Evolutionary conservation across 805 yeast species (phyloP).

Genomic region (Saccharomycopsis guyanensis): DNA sequence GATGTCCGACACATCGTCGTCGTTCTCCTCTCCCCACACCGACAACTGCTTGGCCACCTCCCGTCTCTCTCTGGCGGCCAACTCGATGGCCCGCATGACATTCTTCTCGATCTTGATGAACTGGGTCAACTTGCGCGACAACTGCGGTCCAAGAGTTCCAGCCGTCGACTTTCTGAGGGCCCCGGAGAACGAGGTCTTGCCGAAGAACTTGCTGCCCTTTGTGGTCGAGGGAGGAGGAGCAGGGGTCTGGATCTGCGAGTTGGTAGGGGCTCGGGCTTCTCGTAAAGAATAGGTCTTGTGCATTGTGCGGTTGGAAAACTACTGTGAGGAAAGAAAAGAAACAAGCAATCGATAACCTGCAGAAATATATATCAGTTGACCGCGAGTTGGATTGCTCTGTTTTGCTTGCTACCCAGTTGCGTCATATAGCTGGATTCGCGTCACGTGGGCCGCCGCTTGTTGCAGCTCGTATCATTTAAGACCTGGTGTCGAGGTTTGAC

Average conservation of each 20-base stretch:
- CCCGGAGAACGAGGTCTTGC: conserved; percentile 56
- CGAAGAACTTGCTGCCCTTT: conserved; percentile 55
- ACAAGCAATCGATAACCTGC: no score
- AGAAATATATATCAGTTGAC: background rate
- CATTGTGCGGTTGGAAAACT: no score
- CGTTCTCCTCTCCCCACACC: conserved; percentile 92
- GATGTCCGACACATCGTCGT: conserved; percentile 89
- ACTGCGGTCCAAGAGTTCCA: conserved; percentile 90
- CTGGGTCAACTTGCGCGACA: conserved; percentile 84
- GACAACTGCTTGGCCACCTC: conserved; percentile 97
- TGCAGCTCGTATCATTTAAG: no score
- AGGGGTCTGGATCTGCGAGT: conserved; percentile 71
- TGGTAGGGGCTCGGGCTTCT: conserved; percentile 73
- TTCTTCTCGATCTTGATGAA: conserved; percentile 95
- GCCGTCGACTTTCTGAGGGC: conserved; percentile 77
- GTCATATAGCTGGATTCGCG: background rate
- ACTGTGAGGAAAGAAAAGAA: no score
- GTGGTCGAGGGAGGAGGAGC: conserved; percentile 78
- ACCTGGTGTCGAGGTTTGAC: no score
- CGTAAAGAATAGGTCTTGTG: conserved; percentile 82
- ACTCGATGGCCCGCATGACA: conserved; percentile 88
- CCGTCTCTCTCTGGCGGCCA: conserved; percentile 88
- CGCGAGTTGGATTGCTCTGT: background rate
- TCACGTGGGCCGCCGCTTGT: no score
- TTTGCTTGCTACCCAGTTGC: background rate